Conservation (phyloP, 257 asterid genomes). For the Solanum piurae region DNA sequence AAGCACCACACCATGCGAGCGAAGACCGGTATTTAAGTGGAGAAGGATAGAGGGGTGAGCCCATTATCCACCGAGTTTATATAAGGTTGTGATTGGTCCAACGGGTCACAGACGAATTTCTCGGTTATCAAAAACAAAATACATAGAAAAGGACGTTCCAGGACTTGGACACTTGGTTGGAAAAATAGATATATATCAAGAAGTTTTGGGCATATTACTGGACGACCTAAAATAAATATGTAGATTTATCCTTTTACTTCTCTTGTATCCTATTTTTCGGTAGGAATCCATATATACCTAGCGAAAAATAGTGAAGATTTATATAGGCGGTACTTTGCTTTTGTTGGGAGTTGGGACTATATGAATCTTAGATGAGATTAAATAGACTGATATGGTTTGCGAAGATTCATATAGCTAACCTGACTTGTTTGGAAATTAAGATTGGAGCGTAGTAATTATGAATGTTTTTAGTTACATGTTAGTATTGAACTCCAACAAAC, state of each 20-base stretch:
- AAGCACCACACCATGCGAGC: accelerated
- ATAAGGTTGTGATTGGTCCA: too few species aligned
- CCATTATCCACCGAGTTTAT: neutral
- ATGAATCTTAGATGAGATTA: neutral
- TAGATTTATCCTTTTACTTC: too few species aligned
- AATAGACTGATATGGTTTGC: neutral
- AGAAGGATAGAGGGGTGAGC: neutral
- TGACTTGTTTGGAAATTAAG: neutral
- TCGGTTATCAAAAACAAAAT: too few species aligned
- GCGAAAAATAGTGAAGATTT: too few species aligned
- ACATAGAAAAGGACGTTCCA: neutral
- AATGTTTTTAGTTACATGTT: neutral
- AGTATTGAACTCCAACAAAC: neutral
- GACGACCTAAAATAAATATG: too few species aligned
- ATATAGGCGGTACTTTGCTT: neutral
- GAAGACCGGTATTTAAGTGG: neutral
- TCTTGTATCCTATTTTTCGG: too few species aligned
- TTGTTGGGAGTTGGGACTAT: neutral
- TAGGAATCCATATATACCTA: too few species aligned
- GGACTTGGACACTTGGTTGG: neutral
- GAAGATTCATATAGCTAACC: neutral
- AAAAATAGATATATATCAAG: too few species aligned
- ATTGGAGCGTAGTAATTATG: neutral
- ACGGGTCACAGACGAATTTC: accelerated
- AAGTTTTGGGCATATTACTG: too few species aligned